Percentiles rank a stretch among this genome's conserved stretches.
phyloP scores from a whole-genome alignment of 768 basidiomycete species.

The Artomyces pyxidatus region DNA sequence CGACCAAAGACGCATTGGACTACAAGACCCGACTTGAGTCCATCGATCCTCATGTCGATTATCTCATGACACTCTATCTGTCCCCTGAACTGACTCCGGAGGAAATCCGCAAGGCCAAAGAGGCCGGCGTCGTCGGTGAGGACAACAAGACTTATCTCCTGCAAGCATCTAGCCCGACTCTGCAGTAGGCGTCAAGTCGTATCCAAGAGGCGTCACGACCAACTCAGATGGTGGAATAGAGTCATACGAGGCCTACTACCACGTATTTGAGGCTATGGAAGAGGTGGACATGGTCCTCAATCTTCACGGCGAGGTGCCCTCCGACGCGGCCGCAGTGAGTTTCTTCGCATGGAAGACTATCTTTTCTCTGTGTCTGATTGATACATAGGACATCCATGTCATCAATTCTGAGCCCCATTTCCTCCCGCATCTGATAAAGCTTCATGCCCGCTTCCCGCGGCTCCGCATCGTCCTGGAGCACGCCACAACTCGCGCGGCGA shows the following conservation, averaged over 20 bases:
- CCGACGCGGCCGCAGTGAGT: conserved; percentile 57
- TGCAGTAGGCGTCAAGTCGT: conserved; percentile 77
- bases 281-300: conserved; percentile 91
- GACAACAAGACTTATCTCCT: not conserved
- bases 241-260: conserved; percentile 89
- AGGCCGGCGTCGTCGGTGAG: conserved; percentile 66
- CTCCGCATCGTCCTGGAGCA: conserved; percentile 96
- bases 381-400: conserved; percentile 71
- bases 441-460: conserved; percentile 78
- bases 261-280: conserved; percentile 91
- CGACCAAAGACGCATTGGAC: conserved; percentile 66
- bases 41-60: conserved; percentile 73
- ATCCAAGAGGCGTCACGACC: conserved; percentile 95
- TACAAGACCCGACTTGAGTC: conserved; percentile 71
- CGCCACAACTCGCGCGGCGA: conserved; percentile 87
- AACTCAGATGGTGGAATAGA: conserved; percentile 96
- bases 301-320: conserved; percentile 94
- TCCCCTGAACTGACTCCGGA: conserved; percentile 83
- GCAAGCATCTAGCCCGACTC: not conserved
- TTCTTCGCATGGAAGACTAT: no score
- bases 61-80: conserved; percentile 96
- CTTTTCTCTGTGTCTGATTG: no score
- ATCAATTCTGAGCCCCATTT: conserved; percentile 91
- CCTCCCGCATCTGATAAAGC: conserved; percentile 75
- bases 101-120: conserved; percentile 82